Conservation (phyloP, 2,329 filamentous ascomycete genomes). For the Fusarium nelsonii region DNA sequence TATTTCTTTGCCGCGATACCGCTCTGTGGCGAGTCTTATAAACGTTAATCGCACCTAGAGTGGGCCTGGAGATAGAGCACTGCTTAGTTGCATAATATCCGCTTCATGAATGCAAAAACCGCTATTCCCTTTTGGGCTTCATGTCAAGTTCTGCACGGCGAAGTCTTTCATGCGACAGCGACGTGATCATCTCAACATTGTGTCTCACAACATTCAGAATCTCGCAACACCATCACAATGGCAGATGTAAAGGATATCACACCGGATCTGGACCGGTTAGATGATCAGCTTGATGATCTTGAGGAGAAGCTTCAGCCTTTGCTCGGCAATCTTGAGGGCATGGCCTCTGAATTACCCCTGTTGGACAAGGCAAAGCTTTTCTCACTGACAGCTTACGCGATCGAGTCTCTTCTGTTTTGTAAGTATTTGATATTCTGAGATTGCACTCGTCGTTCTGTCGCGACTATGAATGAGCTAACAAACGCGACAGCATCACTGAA, state of each 20-base stretch:
- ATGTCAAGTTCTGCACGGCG: slow-evolving; percentile 39
- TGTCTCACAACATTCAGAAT: slow-evolving; percentile 10
- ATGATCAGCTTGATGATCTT: slow-evolving; percentile 82
- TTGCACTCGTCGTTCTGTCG: not conserved
- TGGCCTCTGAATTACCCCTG: slow-evolving; percentile 84
- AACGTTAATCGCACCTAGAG: not conserved
- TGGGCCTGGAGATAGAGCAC: not conserved
- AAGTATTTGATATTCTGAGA: slow-evolving; percentile 20
- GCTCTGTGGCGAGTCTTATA: not conserved
- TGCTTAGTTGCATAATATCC: slow-evolving; percentile 18
- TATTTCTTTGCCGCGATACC: not conserved
- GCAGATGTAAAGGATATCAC: slow-evolving; percentile 66
- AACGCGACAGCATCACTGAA: slow-evolving; percentile 72
- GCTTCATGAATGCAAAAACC: slow-evolving; percentile 15
- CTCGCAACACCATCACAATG: slow-evolving; percentile 49
- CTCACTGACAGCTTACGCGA: slow-evolving; percentile 86
- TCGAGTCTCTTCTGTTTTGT: slow-evolving; percentile 93
- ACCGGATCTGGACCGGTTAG: slow-evolving; percentile 78
- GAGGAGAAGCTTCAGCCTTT: slow-evolving; percentile 81
- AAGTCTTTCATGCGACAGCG: slow-evolving; percentile 41
- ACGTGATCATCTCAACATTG: slow-evolving; percentile 27
- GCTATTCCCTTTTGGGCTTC: slow-evolving; percentile 35
- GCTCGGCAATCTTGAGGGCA: slow-evolving; percentile 73
- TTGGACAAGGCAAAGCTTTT: slow-evolving; percentile 96
- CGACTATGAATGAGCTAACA: slow-evolving; percentile 1